Conservation (phyloP, 2,329 filamentous ascomycete genomes). For the Botrytis pseudocinerea region DNA sequence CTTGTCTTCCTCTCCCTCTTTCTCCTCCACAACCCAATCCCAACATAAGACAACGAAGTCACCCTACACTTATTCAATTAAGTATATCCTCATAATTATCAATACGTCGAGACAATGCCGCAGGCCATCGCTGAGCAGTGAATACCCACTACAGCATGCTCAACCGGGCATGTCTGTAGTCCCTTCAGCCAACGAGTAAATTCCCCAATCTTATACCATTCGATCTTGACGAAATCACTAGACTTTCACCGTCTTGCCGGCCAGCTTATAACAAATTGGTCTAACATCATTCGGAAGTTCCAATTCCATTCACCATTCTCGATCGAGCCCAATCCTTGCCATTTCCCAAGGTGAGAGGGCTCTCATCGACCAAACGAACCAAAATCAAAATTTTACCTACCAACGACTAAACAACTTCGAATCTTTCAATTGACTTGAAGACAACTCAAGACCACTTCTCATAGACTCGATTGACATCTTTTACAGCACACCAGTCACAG, state of each 20-base stretch:
- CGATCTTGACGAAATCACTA: constrained; percentile 68
- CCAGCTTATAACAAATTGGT: constrained; percentile 27
- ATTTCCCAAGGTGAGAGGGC: constrained; percentile 21
- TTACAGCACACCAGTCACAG: neutral
- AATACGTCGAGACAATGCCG: constrained; percentile 76
- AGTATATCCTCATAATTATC: constrained; percentile 30
- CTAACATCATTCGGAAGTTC: constrained; percentile 36
- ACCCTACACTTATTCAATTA: constrained; percentile 47
- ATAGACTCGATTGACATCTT: neutral
- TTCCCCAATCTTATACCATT: constrained; percentile 58
- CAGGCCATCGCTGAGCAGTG: constrained; percentile 88
- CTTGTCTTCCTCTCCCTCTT: constrained; percentile 29
- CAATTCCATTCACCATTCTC: constrained; percentile 39
- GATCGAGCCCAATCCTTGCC: constrained; percentile 36
- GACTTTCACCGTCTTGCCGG: constrained; percentile 47
- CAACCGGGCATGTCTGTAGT: constrained; percentile 66
- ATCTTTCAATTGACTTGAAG: neutral
- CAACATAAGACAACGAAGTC: constrained; percentile 67
- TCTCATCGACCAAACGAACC: constrained; percentile 21
- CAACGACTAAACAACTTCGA: neutral
- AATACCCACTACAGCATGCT: constrained; percentile 75
- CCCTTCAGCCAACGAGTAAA: constrained; percentile 76
- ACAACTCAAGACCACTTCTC: neutral
- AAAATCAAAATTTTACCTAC: neutral
- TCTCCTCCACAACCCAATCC: constrained; percentile 32